Evolutionary conservation across 768 basidiomycete genomes (phyloP).

Genomic region (Chiua virens): DNA sequence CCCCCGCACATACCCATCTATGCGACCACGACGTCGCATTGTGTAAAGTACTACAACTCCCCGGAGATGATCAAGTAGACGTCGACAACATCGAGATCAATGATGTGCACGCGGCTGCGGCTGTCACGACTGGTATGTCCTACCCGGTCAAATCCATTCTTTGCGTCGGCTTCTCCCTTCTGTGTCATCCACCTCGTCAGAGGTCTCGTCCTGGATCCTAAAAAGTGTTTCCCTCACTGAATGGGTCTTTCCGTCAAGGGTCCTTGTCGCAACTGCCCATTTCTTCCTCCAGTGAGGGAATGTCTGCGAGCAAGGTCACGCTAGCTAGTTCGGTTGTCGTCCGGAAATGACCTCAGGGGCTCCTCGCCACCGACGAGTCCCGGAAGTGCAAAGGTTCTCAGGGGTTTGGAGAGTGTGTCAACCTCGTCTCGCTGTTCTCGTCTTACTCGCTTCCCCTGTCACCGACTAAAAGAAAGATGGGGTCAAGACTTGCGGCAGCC

Average conservation of each 20-base stretch:
- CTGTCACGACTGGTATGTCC: constrained; percentile 7
- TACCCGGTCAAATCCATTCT: constrained; percentile 18
- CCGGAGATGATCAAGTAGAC: constrained; percentile 15
- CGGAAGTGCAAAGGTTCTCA: constrained; percentile 21
- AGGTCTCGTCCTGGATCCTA: constrained; percentile 4
- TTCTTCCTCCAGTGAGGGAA: neutral
- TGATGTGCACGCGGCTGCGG: neutral
- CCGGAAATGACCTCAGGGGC: constrained; percentile 1
- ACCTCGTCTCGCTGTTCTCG: constrained; percentile 15
- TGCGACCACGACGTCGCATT: constrained; percentile 1
- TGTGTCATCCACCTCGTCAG: neutral
- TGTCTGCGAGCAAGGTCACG: constrained; percentile 8
- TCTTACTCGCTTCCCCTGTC: constrained; percentile 17
- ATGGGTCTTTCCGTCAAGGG: constrained; percentile 21
- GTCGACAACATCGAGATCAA: constrained; percentile 8
- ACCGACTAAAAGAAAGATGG: constrained; percentile 7
- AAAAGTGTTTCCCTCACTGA: constrained; percentile 25
- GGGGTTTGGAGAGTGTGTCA: constrained; percentile 28
- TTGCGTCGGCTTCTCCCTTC: constrained; percentile 7
- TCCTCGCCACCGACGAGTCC: constrained; percentile 10
- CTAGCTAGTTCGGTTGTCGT: constrained; percentile 1
- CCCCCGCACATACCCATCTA: constrained; percentile 26
- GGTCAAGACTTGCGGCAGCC: neutral
- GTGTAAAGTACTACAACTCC: constrained; percentile 4
- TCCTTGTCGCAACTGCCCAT: neutral